phyloP scores from a whole-genome alignment of 441 rosid genomes.

The Breynia disticha region DNA sequence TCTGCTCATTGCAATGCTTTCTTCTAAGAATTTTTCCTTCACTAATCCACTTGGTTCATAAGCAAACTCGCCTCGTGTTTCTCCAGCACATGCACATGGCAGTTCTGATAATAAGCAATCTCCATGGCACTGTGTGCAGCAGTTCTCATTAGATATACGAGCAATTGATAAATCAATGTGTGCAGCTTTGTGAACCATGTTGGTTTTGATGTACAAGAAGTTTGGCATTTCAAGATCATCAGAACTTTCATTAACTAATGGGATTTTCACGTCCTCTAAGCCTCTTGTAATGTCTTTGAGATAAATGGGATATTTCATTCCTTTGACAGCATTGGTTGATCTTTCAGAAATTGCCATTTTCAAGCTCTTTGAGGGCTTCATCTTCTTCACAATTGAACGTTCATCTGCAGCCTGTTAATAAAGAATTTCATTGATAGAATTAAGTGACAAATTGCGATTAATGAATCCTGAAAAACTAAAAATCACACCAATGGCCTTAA shows the following conservation, averaged over 20 bases:
- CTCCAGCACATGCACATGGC: constrained; percentile 29
- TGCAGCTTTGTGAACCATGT: constrained; percentile 19
- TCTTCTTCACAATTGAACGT: neutral
- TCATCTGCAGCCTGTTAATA: constrained; percentile 1
- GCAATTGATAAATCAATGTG: constrained; percentile 28
- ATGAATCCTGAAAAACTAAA: too few species aligned
- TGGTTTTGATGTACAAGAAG: constrained; percentile 25
- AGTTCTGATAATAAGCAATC: constrained; percentile 22
- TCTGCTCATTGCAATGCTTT: constrained; percentile 17
- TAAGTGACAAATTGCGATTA: neutral
- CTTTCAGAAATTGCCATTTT: neutral
- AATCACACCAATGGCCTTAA: too few species aligned
- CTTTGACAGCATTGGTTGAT: neutral
- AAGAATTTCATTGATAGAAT: neutral
- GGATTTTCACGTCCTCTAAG: constrained; percentile 18
- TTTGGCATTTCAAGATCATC: constrained; percentile 16
- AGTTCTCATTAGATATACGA: constrained; percentile 26
- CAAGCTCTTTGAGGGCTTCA: neutral
- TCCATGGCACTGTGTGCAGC: constrained; percentile 23
- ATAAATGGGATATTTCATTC: constrained; percentile 15
- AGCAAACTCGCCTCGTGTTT: constrained; percentile 35
- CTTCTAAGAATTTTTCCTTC: constrained; percentile 25
- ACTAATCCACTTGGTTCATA: constrained; percentile 22
- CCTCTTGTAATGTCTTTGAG: constrained; percentile 25
- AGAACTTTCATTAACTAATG: constrained; percentile 14